Conservation (phyloP, 805 yeast genomes). For the Metschnikowia corniflorae region DNA sequence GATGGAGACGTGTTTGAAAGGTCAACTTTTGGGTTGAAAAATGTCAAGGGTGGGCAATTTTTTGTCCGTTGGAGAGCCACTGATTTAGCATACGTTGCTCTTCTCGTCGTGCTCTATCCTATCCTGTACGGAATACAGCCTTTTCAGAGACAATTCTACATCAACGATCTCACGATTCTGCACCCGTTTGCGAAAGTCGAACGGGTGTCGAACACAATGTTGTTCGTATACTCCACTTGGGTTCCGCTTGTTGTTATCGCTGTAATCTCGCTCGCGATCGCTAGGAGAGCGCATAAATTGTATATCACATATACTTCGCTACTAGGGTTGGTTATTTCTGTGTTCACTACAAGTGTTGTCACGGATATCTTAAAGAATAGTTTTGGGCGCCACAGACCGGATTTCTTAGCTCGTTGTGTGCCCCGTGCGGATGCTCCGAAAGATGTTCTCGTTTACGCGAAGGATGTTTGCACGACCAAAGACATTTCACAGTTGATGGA, state of each 20-base stretch:
- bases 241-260: slow-evolving; percentile 47
- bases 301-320: slow-evolving; percentile 62
- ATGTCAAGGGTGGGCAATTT: slow-evolving; percentile 9
- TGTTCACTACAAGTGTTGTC: slow-evolving; percentile 55
- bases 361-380: slow-evolving; percentile 77
- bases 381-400: slow-evolving; percentile 92
- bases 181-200: slow-evolving; percentile 80
- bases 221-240: slow-evolving; percentile 52
- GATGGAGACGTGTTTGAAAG: slow-evolving; percentile 19
- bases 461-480: slow-evolving; percentile 61
- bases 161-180: slow-evolving; percentile 71
- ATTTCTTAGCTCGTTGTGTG: slow-evolving; percentile 78
- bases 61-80: slow-evolving; percentile 17
- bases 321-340: slow-evolving; percentile 61
- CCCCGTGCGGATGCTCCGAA: slow-evolving; percentile 60
- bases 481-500: slow-evolving; percentile 47
- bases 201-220: slow-evolving; percentile 55
- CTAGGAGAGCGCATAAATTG: slow-evolving; percentile 50
- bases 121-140: slow-evolving; percentile 42
- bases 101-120: slow-evolving; percentile 23
- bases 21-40: slow-evolving; percentile 20
- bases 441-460: slow-evolving; percentile 53
- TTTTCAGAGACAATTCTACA: slow-evolving; percentile 70
- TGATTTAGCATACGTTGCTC: slow-evolving; percentile 20
- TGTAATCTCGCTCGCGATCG: slow-evolving; percentile 33